These are phyloP conservation scores for Phytophthora pistaciae DNA, from an alignment of 352 stramenopile genomes.

Conservation along the genomic window DNA sequence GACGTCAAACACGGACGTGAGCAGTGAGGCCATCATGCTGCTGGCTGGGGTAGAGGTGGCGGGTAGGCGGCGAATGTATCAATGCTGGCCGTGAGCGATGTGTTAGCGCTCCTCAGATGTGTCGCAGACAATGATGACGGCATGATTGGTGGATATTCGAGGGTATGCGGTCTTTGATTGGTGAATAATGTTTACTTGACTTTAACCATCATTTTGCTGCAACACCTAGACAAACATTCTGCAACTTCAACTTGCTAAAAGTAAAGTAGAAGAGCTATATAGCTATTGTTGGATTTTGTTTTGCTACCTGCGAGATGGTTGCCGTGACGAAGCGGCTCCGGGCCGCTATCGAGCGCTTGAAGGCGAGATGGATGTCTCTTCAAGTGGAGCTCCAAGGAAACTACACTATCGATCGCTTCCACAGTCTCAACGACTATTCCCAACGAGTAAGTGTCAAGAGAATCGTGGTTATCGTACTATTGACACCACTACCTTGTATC, in stretches of 20 bases:
- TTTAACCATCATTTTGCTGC: conserved; percentile 20
- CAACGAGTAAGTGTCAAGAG: too few relatives aligned
- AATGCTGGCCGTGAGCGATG: conserved; percentile 2
- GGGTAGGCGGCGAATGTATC: conserved; percentile 13
- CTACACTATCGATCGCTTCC: too few relatives aligned
- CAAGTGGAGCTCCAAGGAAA: neutral
- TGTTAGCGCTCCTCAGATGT: neutral
- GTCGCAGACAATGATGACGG: conserved; percentile 1
- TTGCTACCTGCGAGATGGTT: neutral
- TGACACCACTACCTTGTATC: too few relatives aligned
- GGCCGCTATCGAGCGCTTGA: neutral
- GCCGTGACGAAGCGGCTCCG: neutral
- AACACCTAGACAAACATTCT: neutral
- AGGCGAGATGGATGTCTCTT: neutral
- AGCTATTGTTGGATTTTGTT: too few relatives aligned
- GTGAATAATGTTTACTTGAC: conserved; percentile 23
- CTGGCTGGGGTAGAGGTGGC: neutral
- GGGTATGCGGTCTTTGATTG: conserved; percentile 1
- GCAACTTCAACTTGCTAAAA: neutral
- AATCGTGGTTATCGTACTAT: too few relatives aligned
- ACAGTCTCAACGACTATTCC: too few relatives aligned
- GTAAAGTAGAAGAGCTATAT: too few relatives aligned
- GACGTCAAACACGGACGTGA: conserved; percentile 57
- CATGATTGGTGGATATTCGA: conserved; percentile 5
- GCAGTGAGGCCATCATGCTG: conserved; percentile 32